Percentiles rank a stretch among this genome's conserved stretches.
phyloP scores from a whole-genome alignment of 116 monocot species.

The Iris pallida region DNA sequence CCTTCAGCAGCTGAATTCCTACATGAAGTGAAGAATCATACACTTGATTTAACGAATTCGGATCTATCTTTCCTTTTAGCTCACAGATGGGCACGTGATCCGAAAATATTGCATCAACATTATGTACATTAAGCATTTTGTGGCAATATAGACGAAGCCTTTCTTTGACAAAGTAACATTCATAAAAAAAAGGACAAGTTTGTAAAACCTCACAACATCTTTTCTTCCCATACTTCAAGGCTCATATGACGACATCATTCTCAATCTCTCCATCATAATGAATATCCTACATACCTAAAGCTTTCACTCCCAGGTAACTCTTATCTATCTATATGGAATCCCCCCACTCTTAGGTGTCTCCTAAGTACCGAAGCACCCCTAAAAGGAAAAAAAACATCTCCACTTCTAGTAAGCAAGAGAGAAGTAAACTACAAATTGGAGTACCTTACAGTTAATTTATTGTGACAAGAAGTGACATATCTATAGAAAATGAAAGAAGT shows the following conservation, averaged over 20 bases:
- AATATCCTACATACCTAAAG: too few relatives aligned
- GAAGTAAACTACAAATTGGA: too few relatives aligned
- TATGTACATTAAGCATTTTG: conserved; percentile 48
- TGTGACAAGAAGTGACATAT: too few relatives aligned
- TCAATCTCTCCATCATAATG: too few relatives aligned
- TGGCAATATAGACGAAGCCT: conserved; percentile 76
- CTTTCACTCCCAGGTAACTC: too few relatives aligned
- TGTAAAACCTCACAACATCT: conserved; percentile 49
- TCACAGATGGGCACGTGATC: conserved; percentile 61
- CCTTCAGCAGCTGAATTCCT: conserved; percentile 57
- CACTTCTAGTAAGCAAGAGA: too few relatives aligned
- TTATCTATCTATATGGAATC: too few relatives aligned
- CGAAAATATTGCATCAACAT: conserved; percentile 36
- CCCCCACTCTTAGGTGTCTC: too few relatives aligned
- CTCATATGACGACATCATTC: conserved; percentile 22
- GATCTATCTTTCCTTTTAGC: conserved; percentile 39
- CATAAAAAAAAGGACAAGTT: conserved; percentile 54
- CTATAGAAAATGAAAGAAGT: too few relatives aligned
- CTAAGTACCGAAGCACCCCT: too few relatives aligned
- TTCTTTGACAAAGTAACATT: conserved; percentile 55
- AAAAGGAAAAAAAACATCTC: too few relatives aligned
- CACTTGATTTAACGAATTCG: conserved; percentile 34
- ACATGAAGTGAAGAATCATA: conserved; percentile 42
- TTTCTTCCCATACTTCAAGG: conserved; percentile 78
- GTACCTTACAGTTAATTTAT: too few relatives aligned